phyloP scores from a whole-genome alignment of 1,284 basidiomycete species.

The Peniophora sp. region DNA sequence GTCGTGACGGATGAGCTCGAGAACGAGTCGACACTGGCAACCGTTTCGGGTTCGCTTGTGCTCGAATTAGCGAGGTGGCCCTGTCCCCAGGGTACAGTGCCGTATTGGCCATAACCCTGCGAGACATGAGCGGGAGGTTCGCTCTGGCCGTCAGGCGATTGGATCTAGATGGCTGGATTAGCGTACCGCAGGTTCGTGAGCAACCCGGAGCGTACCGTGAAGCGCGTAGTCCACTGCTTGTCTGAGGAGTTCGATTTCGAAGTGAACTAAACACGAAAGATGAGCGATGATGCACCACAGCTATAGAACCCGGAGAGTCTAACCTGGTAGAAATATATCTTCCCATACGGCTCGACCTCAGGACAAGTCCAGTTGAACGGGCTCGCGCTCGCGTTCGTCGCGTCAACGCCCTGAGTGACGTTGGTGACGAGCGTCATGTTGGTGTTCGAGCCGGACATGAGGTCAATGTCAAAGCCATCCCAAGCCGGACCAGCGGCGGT shows the following conservation, averaged over 20 bases:
- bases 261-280: slow-evolving; percentile 11
- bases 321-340: slow-evolving; percentile 35
- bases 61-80: too few species aligned
- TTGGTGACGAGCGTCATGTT: slow-evolving; percentile 26
- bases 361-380: slow-evolving; percentile 31
- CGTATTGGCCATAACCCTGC: too few species aligned
- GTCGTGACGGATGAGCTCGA: too few species aligned
- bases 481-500: not conserved
- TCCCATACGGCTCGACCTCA: slow-evolving; percentile 27
- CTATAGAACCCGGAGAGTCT: not conserved
- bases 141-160: too few species aligned
- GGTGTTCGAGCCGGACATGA: slow-evolving; percentile 32
- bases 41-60: too few species aligned
- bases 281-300: not conserved
- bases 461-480: slow-evolving; percentile 13
- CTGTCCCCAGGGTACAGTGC: too few species aligned
- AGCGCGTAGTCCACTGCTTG: slow-evolving; percentile 29
- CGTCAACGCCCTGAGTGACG: slow-evolving; percentile 24
- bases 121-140: too few species aligned
- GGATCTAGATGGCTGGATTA: too few species aligned
- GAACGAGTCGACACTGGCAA: too few species aligned
- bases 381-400: slow-evolving; percentile 23
- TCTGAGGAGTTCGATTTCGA: slow-evolving; percentile 24
- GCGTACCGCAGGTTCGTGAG: not conserved
- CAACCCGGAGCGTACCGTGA: slow-evolving; percentile 19